phyloP scores from a whole-genome alignment of 1,139 yeast genomes.

The Maudiozyma humilis region DNA sequence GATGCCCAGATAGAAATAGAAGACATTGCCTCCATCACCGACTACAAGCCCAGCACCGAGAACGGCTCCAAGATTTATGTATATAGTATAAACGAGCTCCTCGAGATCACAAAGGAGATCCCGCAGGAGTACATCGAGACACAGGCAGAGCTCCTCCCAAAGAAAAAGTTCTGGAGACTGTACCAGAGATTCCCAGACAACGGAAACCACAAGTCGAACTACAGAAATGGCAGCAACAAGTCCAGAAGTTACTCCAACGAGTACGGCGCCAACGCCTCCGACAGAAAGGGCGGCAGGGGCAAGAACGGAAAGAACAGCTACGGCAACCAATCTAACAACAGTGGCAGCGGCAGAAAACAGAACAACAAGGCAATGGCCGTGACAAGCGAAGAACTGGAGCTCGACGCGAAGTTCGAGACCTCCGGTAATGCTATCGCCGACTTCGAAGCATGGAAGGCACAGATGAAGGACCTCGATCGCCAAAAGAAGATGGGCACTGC shows the following conservation, averaged over 20 bases:
- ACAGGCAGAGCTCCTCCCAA: conserved; percentile 19
- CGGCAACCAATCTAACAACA: not conserved
- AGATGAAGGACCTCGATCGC: conserved; percentile 51
- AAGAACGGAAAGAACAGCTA: conserved; percentile 1
- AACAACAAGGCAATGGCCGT: conserved; percentile 3
- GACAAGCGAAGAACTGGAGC: conserved; percentile 15
- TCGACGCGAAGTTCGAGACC: conserved; percentile 30
- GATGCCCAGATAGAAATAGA: not conserved
- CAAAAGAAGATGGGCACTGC: conserved; percentile 33
- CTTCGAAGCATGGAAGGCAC: conserved; percentile 64
- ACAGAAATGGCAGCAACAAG: conserved; percentile 8
- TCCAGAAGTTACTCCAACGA: conserved; percentile 8
- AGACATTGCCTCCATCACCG: conserved; percentile 6
- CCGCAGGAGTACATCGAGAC: conserved; percentile 14
- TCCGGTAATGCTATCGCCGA: conserved; percentile 55
- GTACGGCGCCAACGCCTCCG: conserved; percentile 6
- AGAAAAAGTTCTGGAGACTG: conserved; percentile 31
- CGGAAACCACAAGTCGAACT: conserved; percentile 9
- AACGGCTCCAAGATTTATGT: conserved; percentile 8
- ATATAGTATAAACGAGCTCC: conserved; percentile 20
- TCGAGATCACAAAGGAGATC: conserved; percentile 13
- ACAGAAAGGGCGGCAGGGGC: conserved; percentile 13
- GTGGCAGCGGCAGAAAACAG: conserved; percentile 9
- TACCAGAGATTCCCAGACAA: conserved; percentile 22
- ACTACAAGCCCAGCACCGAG: conserved; percentile 18